Evolutionary conservation across 345 rosid species (phyloP), one percentile per base, ranked within the genome.

Genomic region (Citrus maxima): DNA sequence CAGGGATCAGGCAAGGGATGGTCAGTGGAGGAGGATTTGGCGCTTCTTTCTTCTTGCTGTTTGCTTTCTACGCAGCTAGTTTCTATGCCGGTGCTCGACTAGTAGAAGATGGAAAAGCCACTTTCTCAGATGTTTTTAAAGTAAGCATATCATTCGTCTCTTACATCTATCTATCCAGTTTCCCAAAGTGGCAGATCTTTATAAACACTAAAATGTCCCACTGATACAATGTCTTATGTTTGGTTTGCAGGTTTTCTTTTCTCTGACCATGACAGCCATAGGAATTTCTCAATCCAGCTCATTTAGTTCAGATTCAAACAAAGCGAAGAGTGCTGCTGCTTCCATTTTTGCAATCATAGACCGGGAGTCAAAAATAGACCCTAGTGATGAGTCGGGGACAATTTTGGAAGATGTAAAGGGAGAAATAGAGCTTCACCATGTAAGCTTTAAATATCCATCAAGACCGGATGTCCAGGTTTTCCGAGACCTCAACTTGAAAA

Each of bases 61-160:
- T 83, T 60, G 67, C 80, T 21, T 87, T 90, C 66, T 92, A 93
- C 30, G 95, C 90, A 12, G 79, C 87, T 69, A 85, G 88, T 80
- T 93, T 95, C 84, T 95, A 95, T 19, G 91, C 89, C 13, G 98
- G 97, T 76, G 97, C 97, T 76, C 85, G 79, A 59, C 92, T 95
- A 14, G 89, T 93, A 2, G 63, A 86, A 67, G 79, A 37, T 37
- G 93, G 95, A 37, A 71, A 87, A 54, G 78, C 91, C 24, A 88
- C 89, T 24, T 89, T 92, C 37, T n/a, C 85, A 5, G 90, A 90
- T 64, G 93, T 93, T 80, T 95, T 90, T 73, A 89, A 84, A 58
- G 97, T 93, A 82, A 63, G 84, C 55, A 6, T 64, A 34, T 37
- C 30, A 68, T 61, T 49, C 62, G 14, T 22, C 21, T 32, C 24